Base-by-base conservation (phyloP, 192 early-diverging fungal genomes). In the Coemansia sp. region DNA sequence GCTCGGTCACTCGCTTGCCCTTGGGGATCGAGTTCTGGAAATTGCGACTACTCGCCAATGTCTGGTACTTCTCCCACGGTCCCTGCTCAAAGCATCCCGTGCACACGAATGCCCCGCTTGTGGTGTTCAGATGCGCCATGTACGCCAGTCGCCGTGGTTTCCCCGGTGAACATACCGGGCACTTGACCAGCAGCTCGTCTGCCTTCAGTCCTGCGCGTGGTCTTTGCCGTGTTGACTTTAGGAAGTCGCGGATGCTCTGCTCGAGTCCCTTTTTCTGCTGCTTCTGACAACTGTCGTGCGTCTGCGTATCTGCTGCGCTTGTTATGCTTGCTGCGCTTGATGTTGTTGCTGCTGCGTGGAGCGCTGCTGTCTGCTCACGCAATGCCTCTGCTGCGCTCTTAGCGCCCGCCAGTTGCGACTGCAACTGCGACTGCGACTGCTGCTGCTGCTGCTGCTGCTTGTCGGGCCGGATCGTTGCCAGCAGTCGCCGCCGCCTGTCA, bases 21-120 rank as follows among this genome's bases (percentile, higher is more conserved):
- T 67, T 62, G 13, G 73, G 74, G 21, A 72, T 85, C 41, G 71
- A 77, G 69, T 73, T 81, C 36, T 71, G 78, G 22, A 73, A 78
- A 58, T 62, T 73, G 47, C 75, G 62, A 39, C 78, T 63, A 13
- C 36, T 48, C n/a, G 84, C 76, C 16, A 84, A 72, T 49, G 82
- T 67, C 48, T 73, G 68, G 72, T 88, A 90, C 26, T 88, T 86
- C 6, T 79, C 72, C 87, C 88, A 90, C 11, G 71, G 48, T 0
- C 89, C 88, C 47, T 85, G 77, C 47, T 74, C 75, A 63, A 79
- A 73, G 68, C 89, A 90, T 22, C 71, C 77, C 1, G 79, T 80
- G 59, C 89, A 90, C 42, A 82, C 68, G 78, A 85, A 90, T 13
- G 65, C 67, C 6, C 89, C 88, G 1, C 82, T 85, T 40, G 67